A percentile compares a stretch with the other conserved stretches of the same genome.
These are phyloP conservation scores for Botrytis paeoniae DNA, from an alignment of 2,329 filamentous ascomycete species.

Conservation along the genomic window DNA sequence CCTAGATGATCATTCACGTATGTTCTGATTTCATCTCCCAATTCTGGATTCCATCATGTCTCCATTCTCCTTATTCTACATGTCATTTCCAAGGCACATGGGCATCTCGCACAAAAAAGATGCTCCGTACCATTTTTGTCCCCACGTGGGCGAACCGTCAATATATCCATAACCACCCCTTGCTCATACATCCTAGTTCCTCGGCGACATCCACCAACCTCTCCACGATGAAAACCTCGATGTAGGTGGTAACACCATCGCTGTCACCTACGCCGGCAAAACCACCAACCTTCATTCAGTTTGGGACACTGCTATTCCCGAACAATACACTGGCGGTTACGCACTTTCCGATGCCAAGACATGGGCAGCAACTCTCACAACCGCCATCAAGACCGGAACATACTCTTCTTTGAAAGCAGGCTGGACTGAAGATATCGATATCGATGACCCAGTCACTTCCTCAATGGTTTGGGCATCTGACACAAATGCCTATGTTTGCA, in stretches of 20 bases:
- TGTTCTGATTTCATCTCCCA: constrained; percentile 28
- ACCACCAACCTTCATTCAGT: constrained; percentile 65
- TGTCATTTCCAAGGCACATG: constrained; percentile 18
- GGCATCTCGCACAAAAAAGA: constrained; percentile 16
- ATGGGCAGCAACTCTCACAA: constrained; percentile 57
- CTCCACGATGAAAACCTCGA: constrained; percentile 63
- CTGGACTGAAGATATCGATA: constrained; percentile 27
- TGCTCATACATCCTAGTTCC: constrained; percentile 41
- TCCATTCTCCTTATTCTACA: constrained; percentile 10
- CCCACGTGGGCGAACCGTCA: constrained; percentile 24
- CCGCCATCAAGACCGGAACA: constrained; percentile 54
- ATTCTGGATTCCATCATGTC: constrained; percentile 3
- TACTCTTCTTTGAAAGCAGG: constrained; percentile 40
- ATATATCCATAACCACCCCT: background rate
- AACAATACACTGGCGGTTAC: constrained; percentile 58
- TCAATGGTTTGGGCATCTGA: constrained; percentile 64
- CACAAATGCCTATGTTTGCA: constrained; percentile 60
- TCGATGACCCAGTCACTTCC: constrained; percentile 26
- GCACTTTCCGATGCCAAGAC: constrained; percentile 47
- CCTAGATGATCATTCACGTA: constrained; percentile 37
- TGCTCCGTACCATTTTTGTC: constrained; percentile 18
- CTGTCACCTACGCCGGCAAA: constrained; percentile 57
- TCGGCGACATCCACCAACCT: constrained; percentile 65
- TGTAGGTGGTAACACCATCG: constrained; percentile 65
- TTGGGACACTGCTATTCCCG: constrained; percentile 45